Conservation (phyloP, 352 stramenopile species). For the Pythium utonaiense region DNA sequence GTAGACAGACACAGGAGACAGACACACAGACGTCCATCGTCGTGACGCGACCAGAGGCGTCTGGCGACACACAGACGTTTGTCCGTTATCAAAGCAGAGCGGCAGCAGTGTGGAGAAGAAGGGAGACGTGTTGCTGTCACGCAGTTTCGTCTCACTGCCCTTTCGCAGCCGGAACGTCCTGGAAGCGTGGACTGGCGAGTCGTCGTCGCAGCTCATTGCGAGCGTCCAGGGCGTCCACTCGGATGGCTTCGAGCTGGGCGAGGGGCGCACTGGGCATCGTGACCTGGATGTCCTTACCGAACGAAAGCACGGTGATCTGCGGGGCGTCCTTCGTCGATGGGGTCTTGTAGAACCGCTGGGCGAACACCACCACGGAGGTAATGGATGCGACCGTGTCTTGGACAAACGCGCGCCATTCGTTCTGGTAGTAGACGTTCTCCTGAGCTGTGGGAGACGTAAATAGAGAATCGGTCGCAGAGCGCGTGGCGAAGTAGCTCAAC, state of each 20-base stretch:
- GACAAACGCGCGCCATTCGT: constrained; percentile 52
- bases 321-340: constrained; percentile 1
- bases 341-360: constrained; percentile 59
- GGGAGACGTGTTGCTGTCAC: too few species aligned
- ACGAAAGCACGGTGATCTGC: constrained; percentile 51
- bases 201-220: constrained; percentile 45
- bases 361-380: constrained; percentile 43
- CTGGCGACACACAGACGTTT: too few species aligned
- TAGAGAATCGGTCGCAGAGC: constrained; percentile 20
- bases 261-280: constrained; percentile 41
- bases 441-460: constrained; percentile 26
- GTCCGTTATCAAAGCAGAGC: too few species aligned
- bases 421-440: constrained; percentile 60
- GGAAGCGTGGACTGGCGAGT: background rate
- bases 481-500: constrained; percentile 54
- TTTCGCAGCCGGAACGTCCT: background rate
- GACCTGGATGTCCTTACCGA: constrained; percentile 65
- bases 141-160: background rate
- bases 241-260: constrained; percentile 57
- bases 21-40: too few species aligned
- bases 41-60: background rate
- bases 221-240: constrained; percentile 48
- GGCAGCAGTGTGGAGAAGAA: too few species aligned
- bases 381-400: constrained; percentile 22
- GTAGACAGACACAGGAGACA: too few species aligned